phyloP scores from a whole-genome alignment of 768 basidiomycete genomes.

The Phaeotremella fagi region DNA sequence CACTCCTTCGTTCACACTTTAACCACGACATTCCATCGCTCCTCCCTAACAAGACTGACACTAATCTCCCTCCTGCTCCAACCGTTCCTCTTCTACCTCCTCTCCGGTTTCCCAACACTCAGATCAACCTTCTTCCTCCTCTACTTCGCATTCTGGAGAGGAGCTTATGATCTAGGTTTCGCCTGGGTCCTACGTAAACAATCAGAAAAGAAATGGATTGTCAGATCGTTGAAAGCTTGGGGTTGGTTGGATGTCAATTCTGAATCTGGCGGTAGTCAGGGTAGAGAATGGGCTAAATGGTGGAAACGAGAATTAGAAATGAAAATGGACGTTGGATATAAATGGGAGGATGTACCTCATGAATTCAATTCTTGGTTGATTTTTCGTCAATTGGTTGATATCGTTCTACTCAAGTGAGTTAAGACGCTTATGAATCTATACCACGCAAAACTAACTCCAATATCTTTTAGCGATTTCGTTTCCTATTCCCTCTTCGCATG shows the following conservation, averaged over 20 bases:
- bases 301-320: conserved; percentile 76
- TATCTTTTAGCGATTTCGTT: conserved; percentile 79
- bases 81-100: conserved; percentile 61
- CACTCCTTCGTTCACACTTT: conserved; percentile 37
- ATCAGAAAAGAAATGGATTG: conserved; percentile 93
- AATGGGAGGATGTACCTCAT: conserved; percentile 83
- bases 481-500: conserved; percentile 94
- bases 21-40: conserved; percentile 32
- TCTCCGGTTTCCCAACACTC: conserved; percentile 52
- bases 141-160: conserved; percentile 91
- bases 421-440: background rate
- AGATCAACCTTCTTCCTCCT: conserved; percentile 68
- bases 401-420: conserved; percentile 88
- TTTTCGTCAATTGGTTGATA: conserved; percentile 91
- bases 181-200: conserved; percentile 93
- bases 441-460: too few species aligned
- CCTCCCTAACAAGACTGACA: conserved; percentile 77
- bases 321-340: conserved; percentile 93
- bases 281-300: conserved; percentile 65
- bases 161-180: conserved; percentile 84
- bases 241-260: conserved; percentile 75
- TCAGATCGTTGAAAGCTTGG: conserved; percentile 65
- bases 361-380: conserved; percentile 97
- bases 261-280: conserved; percentile 38
- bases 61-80: conserved; percentile 73